Base-by-base conservation (phyloP, 2,329 filamentous ascomycete genomes). In the Cadophora sp. region DNA sequence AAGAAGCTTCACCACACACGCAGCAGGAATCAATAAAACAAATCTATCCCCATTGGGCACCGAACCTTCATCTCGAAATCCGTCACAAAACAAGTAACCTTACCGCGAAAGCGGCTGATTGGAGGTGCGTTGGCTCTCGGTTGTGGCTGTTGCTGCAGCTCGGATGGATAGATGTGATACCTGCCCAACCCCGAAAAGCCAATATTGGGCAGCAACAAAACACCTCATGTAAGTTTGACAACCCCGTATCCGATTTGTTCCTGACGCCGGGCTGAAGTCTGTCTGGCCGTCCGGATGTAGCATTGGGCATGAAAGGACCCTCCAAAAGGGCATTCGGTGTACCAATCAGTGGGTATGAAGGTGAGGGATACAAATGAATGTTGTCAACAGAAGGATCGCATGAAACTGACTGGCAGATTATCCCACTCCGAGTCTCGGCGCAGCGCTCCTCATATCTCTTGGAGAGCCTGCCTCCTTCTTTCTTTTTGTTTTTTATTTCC, bases 151-250 rank as follows among this genome's bases (percentile, higher is more conserved):
- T 30, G 27, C 27, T 50, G 13, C 47, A 11, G 36, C 36, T 39
- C 5, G 36, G 36, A 39, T 39, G 11, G 36, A 39, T 39, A 13
- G 36, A 51, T 11, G 48, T 14, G 48, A 30, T 43, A 20, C 11
- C 27, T 16, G 18, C 24, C 43, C 30, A 55, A 55, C 13, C 7
- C 33, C 36, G 8, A 39, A 30, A 60, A 33, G 11, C 16, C 39
- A 43, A 50, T 48, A 50, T 61, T 50, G 59, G 59, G 59, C 59
- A 24, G 59, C 59, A 50, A 61, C 59, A n/a, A 56, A 16, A 36
- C 22, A 4, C 59, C 50, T 45, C 41, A 16, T 18, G 22, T 47
- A 39, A 59, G 56, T 59, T 41, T 56, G 53, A 56, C 30, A 39
- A 16, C 20, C n/a, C 39, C 20, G 41, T 11, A 50, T 50, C 41